A percentile compares a stretch with the other conserved stretches of the same genome.
Evolutionary conservation across 2,329 filamentous ascomycete genomes (phyloP).

Genomic region (Sclerotinia trifoliorum): DNA sequence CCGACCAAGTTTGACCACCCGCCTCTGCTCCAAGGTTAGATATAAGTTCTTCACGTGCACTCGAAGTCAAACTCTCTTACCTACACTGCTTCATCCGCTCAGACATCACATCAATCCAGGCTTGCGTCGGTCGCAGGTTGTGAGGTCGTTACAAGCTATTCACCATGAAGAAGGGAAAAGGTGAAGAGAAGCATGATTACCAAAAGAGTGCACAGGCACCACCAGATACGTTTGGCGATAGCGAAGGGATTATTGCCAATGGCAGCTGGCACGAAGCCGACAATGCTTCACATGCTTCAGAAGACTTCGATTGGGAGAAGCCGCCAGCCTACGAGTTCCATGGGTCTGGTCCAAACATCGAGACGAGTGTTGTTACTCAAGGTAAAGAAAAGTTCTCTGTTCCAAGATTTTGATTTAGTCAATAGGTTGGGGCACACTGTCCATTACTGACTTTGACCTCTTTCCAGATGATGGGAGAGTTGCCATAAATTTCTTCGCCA

Average conservation of each 20-base stretch:
- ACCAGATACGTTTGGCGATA: not conserved
- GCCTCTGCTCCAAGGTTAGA: too few species aligned
- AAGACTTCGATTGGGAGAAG: not conserved
- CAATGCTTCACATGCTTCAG: not conserved
- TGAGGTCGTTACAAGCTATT: not conserved
- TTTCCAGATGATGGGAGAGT: slow-evolving; percentile 30
- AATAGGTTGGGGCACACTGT: not conserved
- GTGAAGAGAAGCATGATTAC: not conserved
- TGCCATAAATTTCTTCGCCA: slow-evolving; percentile 25
- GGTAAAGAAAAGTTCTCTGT: not conserved
- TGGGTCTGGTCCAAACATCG: not conserved
- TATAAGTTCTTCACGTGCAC: too few species aligned
- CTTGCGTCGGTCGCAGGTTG: not conserved
- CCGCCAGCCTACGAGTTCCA: not conserved
- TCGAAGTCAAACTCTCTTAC: not conserved
- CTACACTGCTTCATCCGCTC: not conserved
- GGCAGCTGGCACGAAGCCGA: not conserved
- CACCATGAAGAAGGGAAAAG: not conserved
- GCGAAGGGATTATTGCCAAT: not conserved
- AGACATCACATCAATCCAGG: not conserved
- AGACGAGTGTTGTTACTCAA: not conserved
- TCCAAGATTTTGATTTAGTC: not conserved
- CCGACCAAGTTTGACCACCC: not conserved
- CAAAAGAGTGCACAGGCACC: not conserved
- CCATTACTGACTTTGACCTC: slow-evolving; percentile 17